phyloP scores from a whole-genome alignment of 176 grass and related monocot species.

The Olyra latifolia region DNA sequence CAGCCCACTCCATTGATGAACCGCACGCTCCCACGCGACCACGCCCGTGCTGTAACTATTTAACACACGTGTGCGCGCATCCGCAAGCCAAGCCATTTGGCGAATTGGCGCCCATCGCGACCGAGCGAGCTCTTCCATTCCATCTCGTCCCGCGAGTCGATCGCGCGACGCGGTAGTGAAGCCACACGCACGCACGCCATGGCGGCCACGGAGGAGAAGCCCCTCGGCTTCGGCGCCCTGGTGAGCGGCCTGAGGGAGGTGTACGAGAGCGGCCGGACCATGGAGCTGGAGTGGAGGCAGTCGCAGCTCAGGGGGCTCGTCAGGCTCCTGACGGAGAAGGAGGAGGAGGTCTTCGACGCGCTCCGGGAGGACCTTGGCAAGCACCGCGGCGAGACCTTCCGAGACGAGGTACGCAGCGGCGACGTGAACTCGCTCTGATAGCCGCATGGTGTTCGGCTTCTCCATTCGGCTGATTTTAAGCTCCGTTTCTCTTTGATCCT shows the following conservation, averaged over 20 bases:
- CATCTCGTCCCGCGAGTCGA: no score
- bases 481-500: not conserved
- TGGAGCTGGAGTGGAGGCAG: slow-evolving; percentile 52
- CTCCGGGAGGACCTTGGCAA: slow-evolving; percentile 71
- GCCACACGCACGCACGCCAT: not conserved
- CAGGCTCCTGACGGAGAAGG: slow-evolving; percentile 56
- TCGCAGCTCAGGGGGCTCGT: slow-evolving; percentile 56
- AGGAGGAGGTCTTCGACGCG: slow-evolving; percentile 57
- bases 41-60: no score
- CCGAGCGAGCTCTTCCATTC: not conserved
- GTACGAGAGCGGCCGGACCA: slow-evolving; percentile 59
- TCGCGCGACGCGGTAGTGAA: no score
- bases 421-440: not conserved
- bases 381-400: slow-evolving; percentile 56
- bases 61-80: no score
- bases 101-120: no score
- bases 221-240: not conserved
- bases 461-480: not conserved
- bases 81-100: no score
- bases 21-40: no score
- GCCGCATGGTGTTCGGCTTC: not conserved
- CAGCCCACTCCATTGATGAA: no score
- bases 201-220: not conserved
- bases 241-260: slow-evolving; percentile 37
- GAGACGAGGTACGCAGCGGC: slow-evolving; percentile 59